Conservation (phyloP, 805 yeast species). For the Ogataea nakhonphanomensis region DNA sequence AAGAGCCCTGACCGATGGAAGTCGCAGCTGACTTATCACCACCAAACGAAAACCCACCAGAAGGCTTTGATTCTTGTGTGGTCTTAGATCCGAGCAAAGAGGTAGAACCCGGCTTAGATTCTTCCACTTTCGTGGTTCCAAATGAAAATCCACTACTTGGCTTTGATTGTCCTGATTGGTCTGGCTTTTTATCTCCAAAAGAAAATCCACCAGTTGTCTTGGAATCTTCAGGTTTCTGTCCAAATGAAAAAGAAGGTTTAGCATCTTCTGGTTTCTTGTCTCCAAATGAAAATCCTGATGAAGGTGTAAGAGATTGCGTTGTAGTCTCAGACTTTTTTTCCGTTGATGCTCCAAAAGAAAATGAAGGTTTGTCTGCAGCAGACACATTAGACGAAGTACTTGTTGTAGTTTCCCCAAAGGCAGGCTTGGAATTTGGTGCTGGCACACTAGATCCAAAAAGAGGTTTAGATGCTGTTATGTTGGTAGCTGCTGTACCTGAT, state of each 20-base stretch:
- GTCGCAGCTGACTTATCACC: constrained; percentile 4
- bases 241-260: constrained; percentile 6
- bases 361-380: constrained; percentile 10
- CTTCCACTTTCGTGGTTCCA: constrained; percentile 10
- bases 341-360: constrained; percentile 2
- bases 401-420: neutral
- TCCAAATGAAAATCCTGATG: too few species aligned
- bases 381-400: neutral
- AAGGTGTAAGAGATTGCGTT: too few species aligned
- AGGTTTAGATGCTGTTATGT: neutral
- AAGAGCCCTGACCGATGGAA: neutral
- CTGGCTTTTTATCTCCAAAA: constrained; percentile 3
- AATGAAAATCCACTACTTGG: constrained; percentile 13
- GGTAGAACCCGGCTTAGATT: constrained; percentile 1
- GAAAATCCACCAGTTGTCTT: neutral
- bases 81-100: neutral
- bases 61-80: neutral
- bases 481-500: neutral
- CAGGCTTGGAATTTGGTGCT: neutral
- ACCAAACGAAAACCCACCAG: constrained; percentile 11
- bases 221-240: constrained; percentile 4
- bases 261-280: neutral
- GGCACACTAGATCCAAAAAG: neutral
- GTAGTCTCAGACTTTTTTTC: neutral
- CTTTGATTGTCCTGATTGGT: constrained; percentile 4